Evolutionary conservation across 139 green algal species (phyloP).

Genomic region (Volvox reticuliferus): DNA sequence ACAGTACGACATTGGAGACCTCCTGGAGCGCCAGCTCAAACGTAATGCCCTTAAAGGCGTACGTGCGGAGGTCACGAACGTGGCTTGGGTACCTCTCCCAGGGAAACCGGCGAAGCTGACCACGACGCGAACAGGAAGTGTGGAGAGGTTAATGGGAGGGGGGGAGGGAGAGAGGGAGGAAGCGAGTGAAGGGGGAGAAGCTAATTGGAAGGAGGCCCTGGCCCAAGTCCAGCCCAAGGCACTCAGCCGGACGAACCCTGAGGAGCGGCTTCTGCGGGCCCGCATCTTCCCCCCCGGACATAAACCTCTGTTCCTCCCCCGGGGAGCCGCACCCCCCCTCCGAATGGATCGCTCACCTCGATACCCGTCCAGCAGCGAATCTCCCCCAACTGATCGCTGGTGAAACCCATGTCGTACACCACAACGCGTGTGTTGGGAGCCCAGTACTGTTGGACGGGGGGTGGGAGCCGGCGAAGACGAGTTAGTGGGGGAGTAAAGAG

Average conservation of each 20-base stretch:
- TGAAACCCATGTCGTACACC: constrained; percentile 39
- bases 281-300: too few relatives aligned
- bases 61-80: constrained; percentile 1
- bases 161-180: too few relatives aligned
- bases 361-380: constrained; percentile 22
- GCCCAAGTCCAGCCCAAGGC: too few relatives aligned
- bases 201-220: too few relatives aligned
- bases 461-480: too few relatives aligned
- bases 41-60: constrained; percentile 27
- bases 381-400: not conserved
- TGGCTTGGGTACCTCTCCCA: constrained; percentile 5
- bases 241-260: too few relatives aligned
- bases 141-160: too few relatives aligned
- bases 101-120: constrained; percentile 11
- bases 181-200: too few relatives aligned
- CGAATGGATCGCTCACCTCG: not conserved
- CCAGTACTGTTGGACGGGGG: not conserved
- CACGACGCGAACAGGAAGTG: not conserved
- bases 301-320: too few relatives aligned
- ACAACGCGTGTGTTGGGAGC: not conserved
- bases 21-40: not conserved
- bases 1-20: not conserved
- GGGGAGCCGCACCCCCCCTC: too few relatives aligned
- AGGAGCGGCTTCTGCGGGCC: too few relatives aligned
- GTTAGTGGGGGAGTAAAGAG: too few relatives aligned